These are phyloP conservation scores for Pestalotiopsis sp. DNA, from an alignment of 2,329 filamentous ascomycete genomes.

Conservation along the genomic window DNA sequence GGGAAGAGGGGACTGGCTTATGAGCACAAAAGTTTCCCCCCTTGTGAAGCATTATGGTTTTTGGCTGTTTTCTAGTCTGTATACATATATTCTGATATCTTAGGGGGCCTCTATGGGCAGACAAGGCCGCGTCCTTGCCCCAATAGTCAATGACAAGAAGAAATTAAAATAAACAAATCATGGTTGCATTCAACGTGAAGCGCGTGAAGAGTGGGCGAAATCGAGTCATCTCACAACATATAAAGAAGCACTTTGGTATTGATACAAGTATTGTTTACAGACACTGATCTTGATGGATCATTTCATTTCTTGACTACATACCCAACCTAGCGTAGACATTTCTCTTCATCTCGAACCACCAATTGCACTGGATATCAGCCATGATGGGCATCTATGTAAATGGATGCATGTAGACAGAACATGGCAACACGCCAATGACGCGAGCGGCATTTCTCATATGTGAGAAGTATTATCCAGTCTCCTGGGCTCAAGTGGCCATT, in stretches of 20 bases:
- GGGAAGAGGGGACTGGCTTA: background rate
- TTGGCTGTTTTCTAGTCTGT: background rate
- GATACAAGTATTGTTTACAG: too few relatives aligned
- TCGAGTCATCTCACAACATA: too few relatives aligned
- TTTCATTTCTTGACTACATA: background rate
- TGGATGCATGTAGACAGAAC: background rate
- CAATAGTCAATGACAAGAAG: too few relatives aligned
- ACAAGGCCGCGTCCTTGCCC: too few relatives aligned
- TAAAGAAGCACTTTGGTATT: too few relatives aligned
- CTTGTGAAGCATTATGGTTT: background rate
- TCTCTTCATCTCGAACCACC: background rate
- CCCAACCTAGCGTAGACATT: background rate
- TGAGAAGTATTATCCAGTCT: background rate
- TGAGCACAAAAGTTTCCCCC: background rate
- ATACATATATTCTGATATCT: too few relatives aligned
- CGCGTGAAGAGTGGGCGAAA: too few relatives aligned
- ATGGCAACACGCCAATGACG: background rate
- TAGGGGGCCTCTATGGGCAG: too few relatives aligned
- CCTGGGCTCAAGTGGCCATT: background rate
- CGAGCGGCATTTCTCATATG: background rate
- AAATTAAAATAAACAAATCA: too few relatives aligned
- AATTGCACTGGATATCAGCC: background rate
- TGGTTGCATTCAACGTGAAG: too few relatives aligned
- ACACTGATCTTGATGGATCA: background rate
- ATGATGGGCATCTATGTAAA: background rate